Evolutionary conservation across 495 filamentous ascomycete genomes (phyloP).

Genomic region (Parathielavia hyrcaniae): DNA sequence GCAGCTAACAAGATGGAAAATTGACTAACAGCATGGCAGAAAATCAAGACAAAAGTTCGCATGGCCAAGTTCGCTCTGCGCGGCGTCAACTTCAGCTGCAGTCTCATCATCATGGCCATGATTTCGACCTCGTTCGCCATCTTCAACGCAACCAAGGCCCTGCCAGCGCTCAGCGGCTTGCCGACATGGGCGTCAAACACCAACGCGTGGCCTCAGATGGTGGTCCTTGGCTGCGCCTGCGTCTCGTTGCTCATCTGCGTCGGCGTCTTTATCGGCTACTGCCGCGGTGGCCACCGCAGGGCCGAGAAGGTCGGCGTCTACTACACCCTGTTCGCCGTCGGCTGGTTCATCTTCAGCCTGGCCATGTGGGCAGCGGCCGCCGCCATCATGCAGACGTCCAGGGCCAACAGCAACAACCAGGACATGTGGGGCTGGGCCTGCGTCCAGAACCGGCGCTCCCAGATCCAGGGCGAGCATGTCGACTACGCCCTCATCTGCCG

Average conservation of each 20-base stretch:
- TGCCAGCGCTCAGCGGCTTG: constrained; percentile 69
- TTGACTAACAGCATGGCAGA: constrained; percentile 50
- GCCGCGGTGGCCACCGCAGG: constrained; percentile 76
- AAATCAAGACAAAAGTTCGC: constrained; percentile 85
- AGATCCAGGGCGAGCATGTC: constrained; percentile 66
- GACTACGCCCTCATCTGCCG: constrained; percentile 92
- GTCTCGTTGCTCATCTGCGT: constrained; percentile 75
- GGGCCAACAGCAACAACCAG: constrained; percentile 62
- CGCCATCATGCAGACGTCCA: constrained; percentile 71
- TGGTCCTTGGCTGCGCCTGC: constrained; percentile 67
- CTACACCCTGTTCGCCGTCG: constrained; percentile 85
- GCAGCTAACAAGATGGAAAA: background rate
- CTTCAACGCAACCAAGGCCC: constrained; percentile 72
- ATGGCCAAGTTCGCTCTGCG: constrained; percentile 92
- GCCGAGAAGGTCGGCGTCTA: constrained; percentile 91
- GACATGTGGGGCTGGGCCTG: constrained; percentile 98
- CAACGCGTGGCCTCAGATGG: constrained; percentile 82
- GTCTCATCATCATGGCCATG: constrained; percentile 86
- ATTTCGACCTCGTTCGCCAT: constrained; percentile 76
- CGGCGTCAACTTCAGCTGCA: constrained; percentile 92
- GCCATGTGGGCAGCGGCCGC: constrained; percentile 89
- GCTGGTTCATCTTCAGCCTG: constrained; percentile 89
- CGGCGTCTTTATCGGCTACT: constrained; percentile 79
- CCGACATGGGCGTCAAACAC: constrained; percentile 77
- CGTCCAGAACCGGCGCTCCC: constrained; percentile 73